Conservation (phyloP, 2,329 filamentous ascomycete genomes). For the Cyphellophora europaea region DNA sequence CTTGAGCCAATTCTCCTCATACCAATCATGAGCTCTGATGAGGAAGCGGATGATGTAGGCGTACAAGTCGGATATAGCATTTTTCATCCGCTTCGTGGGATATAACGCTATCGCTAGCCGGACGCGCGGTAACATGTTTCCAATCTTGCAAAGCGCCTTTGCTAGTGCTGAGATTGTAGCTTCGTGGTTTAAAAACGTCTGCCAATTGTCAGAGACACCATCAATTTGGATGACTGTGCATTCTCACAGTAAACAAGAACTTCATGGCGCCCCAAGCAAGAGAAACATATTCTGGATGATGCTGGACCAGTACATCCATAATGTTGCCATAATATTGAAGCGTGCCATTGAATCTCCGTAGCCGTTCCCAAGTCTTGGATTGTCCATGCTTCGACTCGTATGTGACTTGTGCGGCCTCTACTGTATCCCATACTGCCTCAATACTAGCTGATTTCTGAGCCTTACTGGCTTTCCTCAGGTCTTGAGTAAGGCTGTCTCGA, state of each 20-base stretch:
- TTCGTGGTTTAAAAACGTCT: constrained; percentile 17
- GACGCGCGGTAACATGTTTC: constrained; percentile 11
- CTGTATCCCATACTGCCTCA: too few relatives aligned
- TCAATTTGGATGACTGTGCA: constrained; percentile 2
- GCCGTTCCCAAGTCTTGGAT: too few relatives aligned
- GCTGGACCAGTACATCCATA: constrained; percentile 21
- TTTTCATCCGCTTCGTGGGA: constrained; percentile 11
- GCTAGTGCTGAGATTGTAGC: constrained; percentile 9
- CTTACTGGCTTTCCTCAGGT: too few relatives aligned
- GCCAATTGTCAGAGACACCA: neutral
- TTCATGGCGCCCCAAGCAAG: constrained; percentile 24
- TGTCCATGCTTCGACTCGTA: too few relatives aligned
- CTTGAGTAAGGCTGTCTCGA: too few relatives aligned
- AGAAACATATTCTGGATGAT: constrained; percentile 23
- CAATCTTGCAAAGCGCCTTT: constrained; percentile 13
- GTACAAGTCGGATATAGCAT: constrained; percentile 14
- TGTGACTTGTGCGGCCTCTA: too few relatives aligned
- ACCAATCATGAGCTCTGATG: constrained; percentile 15
- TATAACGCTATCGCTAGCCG: constrained; percentile 12
- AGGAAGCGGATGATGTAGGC: constrained; percentile 19
- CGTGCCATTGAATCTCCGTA: too few relatives aligned
- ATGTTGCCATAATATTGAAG: constrained; percentile 16
- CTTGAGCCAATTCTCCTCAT: constrained; percentile 8
- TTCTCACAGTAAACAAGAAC: constrained; percentile 18
- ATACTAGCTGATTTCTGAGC: too few relatives aligned